Base-by-base conservation (phyloP, 345 rosid species). In the Erysimum cheiranthoides region DNA sequence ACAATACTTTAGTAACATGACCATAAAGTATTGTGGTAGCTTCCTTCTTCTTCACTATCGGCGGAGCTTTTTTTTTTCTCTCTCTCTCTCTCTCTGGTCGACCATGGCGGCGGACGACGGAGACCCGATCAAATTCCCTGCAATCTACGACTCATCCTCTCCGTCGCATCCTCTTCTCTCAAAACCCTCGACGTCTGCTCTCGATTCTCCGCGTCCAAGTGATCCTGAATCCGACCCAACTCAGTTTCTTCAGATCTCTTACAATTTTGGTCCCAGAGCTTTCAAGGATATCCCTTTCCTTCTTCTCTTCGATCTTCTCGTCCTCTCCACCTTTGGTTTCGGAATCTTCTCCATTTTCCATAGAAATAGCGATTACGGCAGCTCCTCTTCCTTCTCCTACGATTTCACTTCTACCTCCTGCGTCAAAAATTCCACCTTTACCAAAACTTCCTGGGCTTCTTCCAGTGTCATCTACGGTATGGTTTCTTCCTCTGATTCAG, bases 211-310 rank as follows among this genome's bases (percentile, higher is more conserved):
- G 14, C 36, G 71, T 9, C 81, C 28, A 10, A 62, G 79, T 21
- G 81, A 76, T 73, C 82, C 81, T 0, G 62, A 79, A 9, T 88
- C 87, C 1, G 93, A 94, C 87, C 86, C 89, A 12, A 85, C 80
- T 63, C 96, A 90, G 75, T 94, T 73, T 82, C 89, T 92, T 69
- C 97, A 94, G 86, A 92, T 94, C 95, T 81, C 93, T 28, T 92
- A 81, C 85, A 90, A 83, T 45, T 82, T 82, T 39, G 94, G 90
- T 2, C 93, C 90, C 5, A 83, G 97, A 66, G 78, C 89, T 60
- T 86, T 90, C 91, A 89, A 86, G 68, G 97, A 94, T 84, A 66
- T 90, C 38, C 76, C 93, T 31, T 90, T 89, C 73, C 85, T 94
- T 39, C 18, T 92, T 82, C 82, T 94, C 79, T 94, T 90, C 74